Conservation (phyloP, 768 basidiomycete species). For the Porpolomopsis calyptriformis region DNA sequence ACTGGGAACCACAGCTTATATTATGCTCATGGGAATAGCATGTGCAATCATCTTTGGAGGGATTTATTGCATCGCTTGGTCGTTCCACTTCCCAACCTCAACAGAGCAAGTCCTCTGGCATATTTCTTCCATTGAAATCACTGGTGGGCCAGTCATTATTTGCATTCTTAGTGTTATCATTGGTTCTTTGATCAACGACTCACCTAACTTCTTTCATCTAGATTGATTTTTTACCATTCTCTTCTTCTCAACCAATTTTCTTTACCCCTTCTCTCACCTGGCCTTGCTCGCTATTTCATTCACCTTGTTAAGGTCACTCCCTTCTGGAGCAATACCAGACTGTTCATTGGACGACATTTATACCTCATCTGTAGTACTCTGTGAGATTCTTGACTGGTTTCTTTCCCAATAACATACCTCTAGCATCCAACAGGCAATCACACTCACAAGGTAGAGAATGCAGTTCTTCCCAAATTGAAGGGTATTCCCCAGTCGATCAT, state of each 20-base stretch:
- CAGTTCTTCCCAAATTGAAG: no score
- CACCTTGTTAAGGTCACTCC: conserved; percentile 7
- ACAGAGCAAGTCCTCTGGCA: conserved; percentile 18
- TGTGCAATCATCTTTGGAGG: conserved; percentile 15
- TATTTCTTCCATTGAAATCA: conserved; percentile 12
- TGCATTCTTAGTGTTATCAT: background rate
- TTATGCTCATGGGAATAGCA: background rate
- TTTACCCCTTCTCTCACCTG: conserved; percentile 11
- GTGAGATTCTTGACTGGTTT: no score
- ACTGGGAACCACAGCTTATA: background rate
- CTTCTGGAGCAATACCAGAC: conserved; percentile 7
- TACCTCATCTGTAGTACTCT: conserved; percentile 11
- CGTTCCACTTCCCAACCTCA: conserved; percentile 15
- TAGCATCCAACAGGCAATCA: no score
- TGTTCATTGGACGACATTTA: conserved; percentile 12
- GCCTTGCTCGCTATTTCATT: conserved; percentile 9
- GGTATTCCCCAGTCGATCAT: no score
- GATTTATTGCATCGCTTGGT: conserved; percentile 21
- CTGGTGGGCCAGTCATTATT: background rate
- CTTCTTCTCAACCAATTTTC: no score
- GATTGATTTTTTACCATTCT: background rate
- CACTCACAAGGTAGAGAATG: no score
- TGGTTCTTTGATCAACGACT: background rate
- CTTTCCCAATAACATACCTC: no score
- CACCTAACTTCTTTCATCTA: no score